Evolutionary conservation across 148 eudicot genomes (phyloP).

Genomic region (Oxyria digyna): DNA sequence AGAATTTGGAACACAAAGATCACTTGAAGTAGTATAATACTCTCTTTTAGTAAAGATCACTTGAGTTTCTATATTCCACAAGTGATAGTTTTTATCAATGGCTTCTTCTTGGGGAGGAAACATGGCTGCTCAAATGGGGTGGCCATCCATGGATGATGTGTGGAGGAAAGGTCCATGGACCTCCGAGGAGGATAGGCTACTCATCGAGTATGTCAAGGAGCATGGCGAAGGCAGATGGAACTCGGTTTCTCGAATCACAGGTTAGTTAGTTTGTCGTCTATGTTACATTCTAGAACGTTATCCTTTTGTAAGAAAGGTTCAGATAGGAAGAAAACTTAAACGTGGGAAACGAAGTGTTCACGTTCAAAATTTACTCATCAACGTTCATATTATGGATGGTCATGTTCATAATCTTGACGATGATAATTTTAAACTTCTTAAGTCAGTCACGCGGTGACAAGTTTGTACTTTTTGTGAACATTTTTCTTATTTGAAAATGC

Average conservation of each 20-base stretch:
- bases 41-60: no score
- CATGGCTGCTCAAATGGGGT: slow-evolving; percentile 24
- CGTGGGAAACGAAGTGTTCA: no score
- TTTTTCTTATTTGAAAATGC: no score
- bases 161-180: slow-evolving; percentile 98
- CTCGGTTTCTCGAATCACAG: slow-evolving; percentile 67
- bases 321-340: no score
- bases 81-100: neutral
- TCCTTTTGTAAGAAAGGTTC: no score
- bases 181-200: slow-evolving; percentile 67
- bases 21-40: neutral
- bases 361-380: no score
- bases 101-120: slow-evolving; percentile 7
- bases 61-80: no score
- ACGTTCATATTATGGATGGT: no score
- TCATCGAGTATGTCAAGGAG: slow-evolving; percentile 54
- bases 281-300: neutral
- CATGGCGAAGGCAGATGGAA: slow-evolving; percentile 95
- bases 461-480: no score
- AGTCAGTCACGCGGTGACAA: no score
- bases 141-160: slow-evolving; percentile 36
- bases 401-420: no score
- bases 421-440: no score
- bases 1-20: slow-evolving; percentile 3
- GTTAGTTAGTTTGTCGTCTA: slow-evolving; percentile 8